Percentiles rank a stretch among this genome's conserved stretches.
Conservation (phyloP, 805 yeast species). For the Candida maesae region DNA sequence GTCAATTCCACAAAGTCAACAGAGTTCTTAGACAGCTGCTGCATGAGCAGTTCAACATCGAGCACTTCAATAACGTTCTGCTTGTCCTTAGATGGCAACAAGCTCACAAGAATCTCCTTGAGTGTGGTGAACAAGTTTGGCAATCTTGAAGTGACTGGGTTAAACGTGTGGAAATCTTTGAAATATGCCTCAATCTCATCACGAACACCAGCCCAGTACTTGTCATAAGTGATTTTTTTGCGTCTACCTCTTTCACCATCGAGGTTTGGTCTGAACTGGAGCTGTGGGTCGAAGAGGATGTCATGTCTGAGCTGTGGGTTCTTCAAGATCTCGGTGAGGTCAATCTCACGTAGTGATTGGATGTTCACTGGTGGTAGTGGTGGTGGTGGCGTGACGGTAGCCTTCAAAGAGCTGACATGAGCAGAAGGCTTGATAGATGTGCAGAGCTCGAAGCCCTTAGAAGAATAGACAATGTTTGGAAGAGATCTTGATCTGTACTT, state of each 20-base stretch:
- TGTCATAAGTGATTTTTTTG: constrained; percentile 70
- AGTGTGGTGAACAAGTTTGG: constrained; percentile 75
- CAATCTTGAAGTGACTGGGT: constrained; percentile 31
- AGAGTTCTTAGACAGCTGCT: constrained; percentile 68
- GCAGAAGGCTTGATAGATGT: constrained; percentile 9
- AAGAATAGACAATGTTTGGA: constrained; percentile 23
- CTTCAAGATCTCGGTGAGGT: constrained; percentile 79
- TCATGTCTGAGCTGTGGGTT: constrained; percentile 94
- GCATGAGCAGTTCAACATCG: constrained; percentile 72
- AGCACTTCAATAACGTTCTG: constrained; percentile 62
- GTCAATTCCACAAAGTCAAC: constrained; percentile 69
- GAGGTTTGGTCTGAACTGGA: constrained; percentile 86
- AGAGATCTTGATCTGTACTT: constrained; percentile 28
- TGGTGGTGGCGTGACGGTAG: constrained; percentile 31
- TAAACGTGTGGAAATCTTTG: constrained; percentile 23
- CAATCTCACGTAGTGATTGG: constrained; percentile 80
- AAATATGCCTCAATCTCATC: constrained; percentile 53
- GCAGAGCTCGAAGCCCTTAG: constrained; percentile 16
- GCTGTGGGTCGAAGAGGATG: constrained; percentile 84
- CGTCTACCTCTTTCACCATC: constrained; percentile 88
- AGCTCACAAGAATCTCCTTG: constrained; percentile 66
- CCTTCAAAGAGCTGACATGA: neutral
- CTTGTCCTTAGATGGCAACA: constrained; percentile 76
- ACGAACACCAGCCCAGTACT: constrained; percentile 78
- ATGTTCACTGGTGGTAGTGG: constrained; percentile 80